phyloP scores from a whole-genome alignment of 768 basidiomycete species.

The Phylloporus sp. region DNA sequence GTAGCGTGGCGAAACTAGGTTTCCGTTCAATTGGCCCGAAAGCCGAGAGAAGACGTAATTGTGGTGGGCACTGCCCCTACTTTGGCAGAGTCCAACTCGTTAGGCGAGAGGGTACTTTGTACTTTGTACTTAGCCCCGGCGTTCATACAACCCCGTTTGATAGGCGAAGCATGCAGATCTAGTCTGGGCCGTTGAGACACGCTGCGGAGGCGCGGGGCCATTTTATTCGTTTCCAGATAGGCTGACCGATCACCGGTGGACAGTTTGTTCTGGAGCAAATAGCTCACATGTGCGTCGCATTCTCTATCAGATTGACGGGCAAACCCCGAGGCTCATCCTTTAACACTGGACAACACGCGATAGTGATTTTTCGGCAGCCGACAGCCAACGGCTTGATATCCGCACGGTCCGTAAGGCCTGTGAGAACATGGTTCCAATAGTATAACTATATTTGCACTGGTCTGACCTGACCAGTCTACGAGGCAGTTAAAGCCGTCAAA shows the following conservation, averaged over 20 bases:
- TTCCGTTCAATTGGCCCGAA: background rate
- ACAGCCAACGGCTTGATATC: background rate
- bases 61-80: background rate
- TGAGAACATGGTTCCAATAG: background rate
- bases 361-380: background rate
- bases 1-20: background rate
- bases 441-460: too few relatives aligned
- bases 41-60: background rate
- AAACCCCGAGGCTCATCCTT: too few relatives aligned
- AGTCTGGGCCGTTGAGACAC: background rate
- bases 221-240: background rate
- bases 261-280: background rate
- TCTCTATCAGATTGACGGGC: background rate
- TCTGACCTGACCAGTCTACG: too few relatives aligned
- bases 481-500: too few relatives aligned
- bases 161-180: background rate
- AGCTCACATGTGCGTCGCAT: background rate
- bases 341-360: background rate
- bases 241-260: background rate
- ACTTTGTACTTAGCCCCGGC: background rate
- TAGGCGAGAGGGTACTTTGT: background rate
- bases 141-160: background rate
- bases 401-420: background rate
- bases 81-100: background rate
- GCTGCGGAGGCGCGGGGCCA: background rate